Conservation (phyloP, 2,329 filamentous ascomycete species). For the Aspergillus niger region DNA sequence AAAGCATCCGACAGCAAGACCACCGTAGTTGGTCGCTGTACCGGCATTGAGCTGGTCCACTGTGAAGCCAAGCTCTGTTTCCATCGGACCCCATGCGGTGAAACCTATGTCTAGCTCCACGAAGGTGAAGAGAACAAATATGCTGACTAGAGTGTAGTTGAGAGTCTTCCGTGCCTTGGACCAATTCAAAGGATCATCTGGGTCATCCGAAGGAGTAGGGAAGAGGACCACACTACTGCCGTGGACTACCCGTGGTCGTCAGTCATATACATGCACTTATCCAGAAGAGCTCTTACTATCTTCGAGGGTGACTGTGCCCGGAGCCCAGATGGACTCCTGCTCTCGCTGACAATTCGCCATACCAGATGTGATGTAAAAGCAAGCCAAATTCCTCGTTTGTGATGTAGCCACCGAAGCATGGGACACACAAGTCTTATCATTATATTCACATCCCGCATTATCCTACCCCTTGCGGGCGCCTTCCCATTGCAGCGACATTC, state of each 20-base stretch:
- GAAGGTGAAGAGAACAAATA: conserved; percentile 31
- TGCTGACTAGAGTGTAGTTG: conserved; percentile 29
- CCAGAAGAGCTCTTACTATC: not conserved
- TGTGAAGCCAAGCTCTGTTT: conserved; percentile 47
- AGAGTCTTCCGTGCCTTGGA: conserved; percentile 26
- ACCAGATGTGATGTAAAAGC: not conserved
- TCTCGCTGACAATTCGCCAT: not conserved
- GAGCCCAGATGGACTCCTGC: not conserved
- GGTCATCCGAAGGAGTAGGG: conserved; percentile 27
- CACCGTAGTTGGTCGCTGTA: conserved; percentile 48
- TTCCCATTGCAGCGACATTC: not conserved
- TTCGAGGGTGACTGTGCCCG: not conserved
- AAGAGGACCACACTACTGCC: conserved; percentile 1
- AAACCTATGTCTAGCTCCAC: conserved; percentile 39
- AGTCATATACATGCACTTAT: not conserved
- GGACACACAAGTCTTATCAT: not conserved
- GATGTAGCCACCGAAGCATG: not conserved
- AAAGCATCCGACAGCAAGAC: conserved; percentile 45
- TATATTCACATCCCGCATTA: not conserved
- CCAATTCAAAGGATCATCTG: conserved; percentile 33
- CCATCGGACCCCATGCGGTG: conserved; percentile 47
- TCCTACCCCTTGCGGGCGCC: not conserved
- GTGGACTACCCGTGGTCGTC: not conserved
- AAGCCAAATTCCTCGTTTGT: not conserved
- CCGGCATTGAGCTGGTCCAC: conserved; percentile 47